Evolutionary conservation across 495 filamentous ascomycete species (phyloP), one percentile per base, ranked within the genome.

Genomic region (Trichoderma erinaceum): DNA sequence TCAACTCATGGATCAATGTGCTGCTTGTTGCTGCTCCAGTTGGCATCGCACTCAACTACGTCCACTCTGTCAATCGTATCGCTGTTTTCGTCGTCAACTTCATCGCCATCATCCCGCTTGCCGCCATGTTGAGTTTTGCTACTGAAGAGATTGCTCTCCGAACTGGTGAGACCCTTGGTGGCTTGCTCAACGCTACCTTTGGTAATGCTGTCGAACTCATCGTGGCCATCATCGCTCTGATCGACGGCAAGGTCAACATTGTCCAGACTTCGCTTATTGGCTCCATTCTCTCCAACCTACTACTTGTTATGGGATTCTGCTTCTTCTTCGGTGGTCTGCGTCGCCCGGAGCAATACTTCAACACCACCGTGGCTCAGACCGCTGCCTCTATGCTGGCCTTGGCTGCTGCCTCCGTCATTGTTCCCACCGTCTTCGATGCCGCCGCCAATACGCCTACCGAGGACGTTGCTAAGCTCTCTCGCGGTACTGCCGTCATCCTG

Each of bases 171-270:
- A 92, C 90, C 6, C 76, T 96, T 38, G 93, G 93, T 67, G 93
- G 93, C 41, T 79, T 97, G 41, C 78, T 97, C 29, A 97, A 97
- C 74, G 93, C 93, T 29, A 87, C 88, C 27, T 96, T 97, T 75
- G 93, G 89, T 21, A 97, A 97, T 72, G 93, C 93, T 6, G 92
- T 97, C 68, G 93, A 97, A 74, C 75, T 97, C 69, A 97, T 97
- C 69, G 90, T 97, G 46, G 88, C 91, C 21, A 89, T 97, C 71
- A 88, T 97, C 64, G 92, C 92, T 0, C 79, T 97, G 48, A 77
- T 83, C 25, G 79, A 93, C 65, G 74, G 83, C 44, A 83, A 98
- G 77, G 85, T 96, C 32, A 81, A 90, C 50, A 96, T 98, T 71
- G 94, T 97, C 4, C 90, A 97, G 76, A 96, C 93, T 0, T 97